Conservation (phyloP, 306 rosid genomes). For the Casuarina glauca region DNA sequence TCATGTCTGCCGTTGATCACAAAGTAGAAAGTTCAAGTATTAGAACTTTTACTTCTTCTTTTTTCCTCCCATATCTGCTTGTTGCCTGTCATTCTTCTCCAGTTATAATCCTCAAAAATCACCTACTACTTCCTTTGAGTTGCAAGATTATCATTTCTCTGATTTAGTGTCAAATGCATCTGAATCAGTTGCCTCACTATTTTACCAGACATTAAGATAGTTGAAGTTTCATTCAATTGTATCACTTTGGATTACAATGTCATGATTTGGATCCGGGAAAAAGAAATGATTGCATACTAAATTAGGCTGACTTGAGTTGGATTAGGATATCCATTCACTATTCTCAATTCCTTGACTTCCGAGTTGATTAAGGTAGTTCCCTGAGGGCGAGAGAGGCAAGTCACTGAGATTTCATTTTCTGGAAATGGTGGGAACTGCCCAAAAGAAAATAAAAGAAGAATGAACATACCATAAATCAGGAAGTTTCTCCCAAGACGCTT, state of each 20-base stretch:
- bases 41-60: background rate
- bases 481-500: conserved; percentile 78
- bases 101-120: background rate
- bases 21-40: conserved; percentile 16
- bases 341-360: background rate
- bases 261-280: too few species aligned
- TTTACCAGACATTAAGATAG: conserved; percentile 2
- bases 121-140: background rate
- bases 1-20: background rate
- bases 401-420: background rate
- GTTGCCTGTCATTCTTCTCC: conserved; percentile 3
- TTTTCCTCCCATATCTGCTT: conserved; percentile 21
- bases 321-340: background rate
- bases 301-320: background rate
- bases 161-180: conserved; percentile 22
- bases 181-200: background rate
- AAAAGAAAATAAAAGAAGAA: conserved; percentile 8
- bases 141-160: background rate
- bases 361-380: too few species aligned
- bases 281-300: background rate
- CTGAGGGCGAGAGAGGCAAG: too few species aligned
- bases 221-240: conserved; percentile 1
- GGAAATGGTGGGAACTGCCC: background rate
- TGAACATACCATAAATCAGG: conserved; percentile 66
- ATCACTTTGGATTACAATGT: too few species aligned